These are phyloP conservation scores for Atkinsonella texensis DNA, from an alignment of 2,329 filamentous ascomycete species.

Conservation along the genomic window DNA sequence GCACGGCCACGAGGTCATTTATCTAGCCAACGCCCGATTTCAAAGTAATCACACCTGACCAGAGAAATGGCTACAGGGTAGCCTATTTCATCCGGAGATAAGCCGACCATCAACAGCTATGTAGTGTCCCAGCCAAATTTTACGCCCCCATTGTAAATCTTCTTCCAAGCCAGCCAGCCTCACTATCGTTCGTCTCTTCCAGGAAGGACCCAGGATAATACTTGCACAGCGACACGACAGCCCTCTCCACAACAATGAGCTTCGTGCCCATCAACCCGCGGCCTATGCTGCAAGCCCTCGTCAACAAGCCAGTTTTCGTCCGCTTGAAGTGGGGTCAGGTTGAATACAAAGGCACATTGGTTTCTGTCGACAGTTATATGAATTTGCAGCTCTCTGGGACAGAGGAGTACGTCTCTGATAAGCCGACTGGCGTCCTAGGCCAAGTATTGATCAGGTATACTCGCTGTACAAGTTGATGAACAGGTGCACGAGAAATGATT, in stretches of 20 bases:
- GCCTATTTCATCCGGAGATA: conserved; percentile 2
- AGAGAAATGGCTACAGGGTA: background rate
- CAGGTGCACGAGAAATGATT: background rate
- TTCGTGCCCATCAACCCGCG: conserved; percentile 95
- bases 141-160: background rate
- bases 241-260: conserved; percentile 20
- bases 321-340: conserved; percentile 97
- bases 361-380: conserved; percentile 97
- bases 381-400: conserved; percentile 88
- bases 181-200: background rate
- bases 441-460: conserved; percentile 81
- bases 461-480: background rate
- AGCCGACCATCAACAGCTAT: background rate
- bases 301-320: conserved; percentile 83
- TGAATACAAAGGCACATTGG: conserved; percentile 88
- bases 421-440: conserved; percentile 73
- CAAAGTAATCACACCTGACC: background rate
- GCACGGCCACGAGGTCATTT: too few species aligned
- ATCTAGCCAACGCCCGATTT: background rate
- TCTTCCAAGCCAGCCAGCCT: background rate
- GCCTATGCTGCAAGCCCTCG: conserved; percentile 86
- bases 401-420: conserved; percentile 83
- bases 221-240: background rate
- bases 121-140: background rate
- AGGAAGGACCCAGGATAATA: background rate